Evolutionary conservation across 106 monocot species (phyloP).

Genomic region (Dioscorea zingiberensis): DNA sequence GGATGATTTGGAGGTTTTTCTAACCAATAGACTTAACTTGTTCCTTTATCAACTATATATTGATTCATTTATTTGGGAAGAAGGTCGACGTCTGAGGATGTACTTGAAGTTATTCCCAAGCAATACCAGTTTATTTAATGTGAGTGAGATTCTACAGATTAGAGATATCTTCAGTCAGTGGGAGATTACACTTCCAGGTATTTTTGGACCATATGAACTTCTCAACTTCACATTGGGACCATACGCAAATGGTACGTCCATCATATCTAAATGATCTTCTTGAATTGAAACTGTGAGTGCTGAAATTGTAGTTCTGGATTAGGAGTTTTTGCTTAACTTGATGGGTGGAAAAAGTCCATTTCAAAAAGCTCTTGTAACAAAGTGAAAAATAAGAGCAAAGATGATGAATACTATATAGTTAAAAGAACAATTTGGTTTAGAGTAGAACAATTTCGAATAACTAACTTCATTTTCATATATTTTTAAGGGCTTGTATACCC

Average conservation of each 20-base stretch:
- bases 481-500: too few species aligned
- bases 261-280: slow-evolving; percentile 1
- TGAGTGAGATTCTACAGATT: slow-evolving; percentile 60
- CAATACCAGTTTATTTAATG: slow-evolving; percentile 50
- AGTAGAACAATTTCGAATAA: too few species aligned
- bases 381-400: too few species aligned
- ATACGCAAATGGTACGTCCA: slow-evolving; percentile 51
- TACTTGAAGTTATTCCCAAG: slow-evolving; percentile 70
- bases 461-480: too few species aligned
- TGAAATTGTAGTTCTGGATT: background rate
- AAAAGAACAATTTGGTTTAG: too few species aligned
- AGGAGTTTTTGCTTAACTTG: too few species aligned
- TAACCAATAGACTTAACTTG: slow-evolving; percentile 43
- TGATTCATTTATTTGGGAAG: slow-evolving; percentile 61
- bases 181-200: slow-evolving; percentile 60
- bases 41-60: slow-evolving; percentile 57
- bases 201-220: slow-evolving; percentile 92
- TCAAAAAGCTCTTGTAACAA: too few species aligned
- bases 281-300: too few species aligned
- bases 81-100: slow-evolving; percentile 75
- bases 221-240: slow-evolving; percentile 80
- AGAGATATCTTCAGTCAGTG: slow-evolving; percentile 41
- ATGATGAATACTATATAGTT: too few species aligned
- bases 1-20: slow-evolving; percentile 31
- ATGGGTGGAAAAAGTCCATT: too few species aligned